Conservation (phyloP, 2,329 filamentous ascomycete genomes). For the Pestalotiopsis sp. region DNA sequence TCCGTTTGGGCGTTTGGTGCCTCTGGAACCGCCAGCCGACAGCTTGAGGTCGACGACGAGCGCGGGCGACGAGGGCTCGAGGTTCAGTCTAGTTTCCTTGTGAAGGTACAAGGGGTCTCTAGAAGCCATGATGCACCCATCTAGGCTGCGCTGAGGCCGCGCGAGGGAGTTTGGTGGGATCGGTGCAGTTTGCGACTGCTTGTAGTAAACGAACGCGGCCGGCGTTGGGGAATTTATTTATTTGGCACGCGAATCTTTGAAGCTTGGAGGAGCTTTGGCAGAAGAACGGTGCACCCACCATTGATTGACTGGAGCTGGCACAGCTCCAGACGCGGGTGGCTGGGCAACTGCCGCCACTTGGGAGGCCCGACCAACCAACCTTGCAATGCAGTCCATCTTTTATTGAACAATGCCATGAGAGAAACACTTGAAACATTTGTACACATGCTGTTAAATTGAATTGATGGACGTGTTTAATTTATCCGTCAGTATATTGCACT, state of each 20-base stretch:
- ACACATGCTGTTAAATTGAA: no score
- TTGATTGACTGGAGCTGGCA: background rate
- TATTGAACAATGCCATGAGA: background rate
- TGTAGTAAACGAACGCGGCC: background rate
- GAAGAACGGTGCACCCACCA: background rate
- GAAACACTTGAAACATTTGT: no score
- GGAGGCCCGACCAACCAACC: background rate
- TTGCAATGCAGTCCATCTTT: background rate
- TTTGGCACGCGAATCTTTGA: slow-evolving; percentile 11
- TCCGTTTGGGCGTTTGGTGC: slow-evolving; percentile 43
- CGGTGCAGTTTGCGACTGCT: background rate
- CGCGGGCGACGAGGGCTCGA: slow-evolving; percentile 71
- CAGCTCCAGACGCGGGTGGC: background rate
- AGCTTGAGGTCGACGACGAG: slow-evolving; percentile 74
- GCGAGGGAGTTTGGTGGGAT: background rate
- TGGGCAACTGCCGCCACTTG: background rate
- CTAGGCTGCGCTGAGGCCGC: slow-evolving; percentile 27
- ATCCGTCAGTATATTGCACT: no score
- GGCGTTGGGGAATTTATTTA: slow-evolving; percentile 4
- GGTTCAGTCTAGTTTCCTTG: slow-evolving; percentile 84
- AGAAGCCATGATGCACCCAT: slow-evolving; percentile 73
- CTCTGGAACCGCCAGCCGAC: slow-evolving; percentile 53
- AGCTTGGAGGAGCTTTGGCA: slow-evolving; percentile 4
- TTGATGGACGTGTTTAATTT: no score
- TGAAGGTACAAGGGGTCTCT: slow-evolving; percentile 69